A percentile compares a stretch with the other conserved stretches of the same genome.
Evolutionary conservation across 2,329 filamentous ascomycete genomes (phyloP).

Genomic region (Apiospora saccharicola): DNA sequence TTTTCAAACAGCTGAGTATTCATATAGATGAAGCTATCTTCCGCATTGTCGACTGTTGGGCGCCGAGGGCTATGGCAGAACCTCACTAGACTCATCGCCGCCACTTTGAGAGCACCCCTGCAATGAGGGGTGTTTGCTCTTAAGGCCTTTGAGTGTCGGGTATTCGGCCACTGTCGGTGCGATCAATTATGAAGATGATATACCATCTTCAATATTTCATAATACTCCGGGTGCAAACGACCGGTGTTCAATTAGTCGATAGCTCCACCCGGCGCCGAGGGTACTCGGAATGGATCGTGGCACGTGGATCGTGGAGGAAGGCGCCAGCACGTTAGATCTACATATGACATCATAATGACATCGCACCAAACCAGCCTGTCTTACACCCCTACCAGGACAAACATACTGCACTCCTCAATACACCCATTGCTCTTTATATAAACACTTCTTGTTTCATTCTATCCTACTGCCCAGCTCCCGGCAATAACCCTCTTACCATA

Average conservation of each 20-base stretch:
- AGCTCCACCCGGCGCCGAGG: conserved; percentile 1
- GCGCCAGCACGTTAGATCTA: background rate
- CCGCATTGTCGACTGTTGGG: background rate
- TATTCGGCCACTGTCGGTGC: too few species aligned
- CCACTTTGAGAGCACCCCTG: too few species aligned
- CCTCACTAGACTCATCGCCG: too few species aligned
- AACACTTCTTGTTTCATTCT: background rate
- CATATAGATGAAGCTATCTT: background rate
- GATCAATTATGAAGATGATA: too few species aligned
- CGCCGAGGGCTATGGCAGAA: background rate
- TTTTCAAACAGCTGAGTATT: background rate
- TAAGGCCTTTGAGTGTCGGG: background rate
- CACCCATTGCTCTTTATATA: background rate
- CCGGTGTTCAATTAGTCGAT: background rate
- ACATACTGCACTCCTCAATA: background rate
- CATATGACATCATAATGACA: conserved; percentile 19
- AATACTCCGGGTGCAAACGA: background rate
- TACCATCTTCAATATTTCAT: background rate
- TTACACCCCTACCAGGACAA: background rate
- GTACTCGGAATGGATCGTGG: background rate
- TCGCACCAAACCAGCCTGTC: background rate
- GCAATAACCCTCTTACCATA: background rate
- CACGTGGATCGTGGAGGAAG: background rate
- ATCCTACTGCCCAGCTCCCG: background rate
- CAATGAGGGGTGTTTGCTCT: background rate